A percentile compares a stretch with the other conserved stretches of the same genome.
Evolutionary conservation across 148 eudicot species (phyloP).

Genomic region (Silene latifolia): DNA sequence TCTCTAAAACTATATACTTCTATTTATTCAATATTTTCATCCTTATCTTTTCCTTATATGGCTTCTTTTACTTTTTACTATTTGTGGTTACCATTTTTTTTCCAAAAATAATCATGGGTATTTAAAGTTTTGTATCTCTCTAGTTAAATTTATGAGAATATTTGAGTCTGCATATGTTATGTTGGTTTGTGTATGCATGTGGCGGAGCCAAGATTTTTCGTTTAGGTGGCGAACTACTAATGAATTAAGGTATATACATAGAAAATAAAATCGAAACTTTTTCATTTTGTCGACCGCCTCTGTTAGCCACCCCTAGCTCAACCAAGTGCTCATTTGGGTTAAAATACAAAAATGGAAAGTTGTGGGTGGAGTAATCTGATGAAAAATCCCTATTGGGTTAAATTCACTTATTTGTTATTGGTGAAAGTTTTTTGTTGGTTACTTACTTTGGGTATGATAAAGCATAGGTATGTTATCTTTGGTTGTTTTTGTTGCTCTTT

Average conservation of each 20-base stretch:
- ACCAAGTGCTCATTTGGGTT: neutral
- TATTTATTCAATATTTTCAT: neutral
- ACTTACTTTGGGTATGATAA: no score
- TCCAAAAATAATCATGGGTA: neutral
- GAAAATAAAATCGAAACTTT: no score
- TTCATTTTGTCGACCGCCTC: no score
- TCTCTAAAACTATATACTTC: constrained; percentile 9
- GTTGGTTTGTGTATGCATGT: constrained; percentile 31
- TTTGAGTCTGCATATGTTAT: neutral
- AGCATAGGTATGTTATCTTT: neutral
- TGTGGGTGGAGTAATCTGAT: no score
- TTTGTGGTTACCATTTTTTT: constrained; percentile 7
- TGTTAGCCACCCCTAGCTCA: no score
- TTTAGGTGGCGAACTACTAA: no score
- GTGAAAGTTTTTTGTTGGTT: neutral
- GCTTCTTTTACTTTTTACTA: neutral
- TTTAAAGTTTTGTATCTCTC: neutral
- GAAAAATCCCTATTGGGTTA: no score
- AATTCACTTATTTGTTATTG: no score
- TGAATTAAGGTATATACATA: no score
- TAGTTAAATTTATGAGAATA: neutral
- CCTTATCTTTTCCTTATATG: neutral
- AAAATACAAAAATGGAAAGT: no score
- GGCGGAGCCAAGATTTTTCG: neutral
- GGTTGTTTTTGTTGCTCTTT: constrained; percentile 11